phyloP scores from a whole-genome alignment of 2,329 filamentous ascomycete species.

The Beauveria pseudobassiana region DNA sequence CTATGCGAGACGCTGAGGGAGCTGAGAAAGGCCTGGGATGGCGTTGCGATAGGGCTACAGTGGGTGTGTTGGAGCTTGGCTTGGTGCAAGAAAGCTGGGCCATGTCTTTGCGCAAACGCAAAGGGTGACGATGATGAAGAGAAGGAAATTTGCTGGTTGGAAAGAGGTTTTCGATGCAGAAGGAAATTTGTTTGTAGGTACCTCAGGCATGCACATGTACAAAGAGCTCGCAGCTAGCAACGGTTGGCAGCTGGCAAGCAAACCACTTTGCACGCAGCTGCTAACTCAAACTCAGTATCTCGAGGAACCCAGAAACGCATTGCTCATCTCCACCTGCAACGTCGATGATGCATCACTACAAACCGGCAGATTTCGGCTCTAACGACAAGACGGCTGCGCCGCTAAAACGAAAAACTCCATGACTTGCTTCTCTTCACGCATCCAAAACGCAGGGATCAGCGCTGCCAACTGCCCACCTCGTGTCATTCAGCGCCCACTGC shows the following conservation, averaged over 20 bases:
- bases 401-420: neutral
- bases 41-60: neutral
- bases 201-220: neutral
- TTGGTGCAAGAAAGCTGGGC: neutral
- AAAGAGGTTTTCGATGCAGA: neutral
- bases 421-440: neutral
- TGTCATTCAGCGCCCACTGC: neutral
- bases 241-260: conserved; percentile 1
- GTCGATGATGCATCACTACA: neutral
- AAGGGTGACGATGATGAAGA: neutral
- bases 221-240: neutral
- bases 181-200: neutral
- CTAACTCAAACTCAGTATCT: neutral
- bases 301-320: neutral
- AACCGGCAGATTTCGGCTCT: neutral
- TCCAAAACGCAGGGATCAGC: neutral
- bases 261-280: neutral
- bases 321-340: neutral
- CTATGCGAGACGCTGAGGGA: neutral
- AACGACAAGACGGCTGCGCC: neutral
- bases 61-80: neutral
- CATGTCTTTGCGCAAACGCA: neutral
- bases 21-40: neutral
- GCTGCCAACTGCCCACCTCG: neutral
- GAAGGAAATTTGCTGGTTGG: neutral